These are phyloP conservation scores for Aspergillus sergii DNA, from an alignment of 2,329 filamentous ascomycete species.

Conservation along the genomic window DNA sequence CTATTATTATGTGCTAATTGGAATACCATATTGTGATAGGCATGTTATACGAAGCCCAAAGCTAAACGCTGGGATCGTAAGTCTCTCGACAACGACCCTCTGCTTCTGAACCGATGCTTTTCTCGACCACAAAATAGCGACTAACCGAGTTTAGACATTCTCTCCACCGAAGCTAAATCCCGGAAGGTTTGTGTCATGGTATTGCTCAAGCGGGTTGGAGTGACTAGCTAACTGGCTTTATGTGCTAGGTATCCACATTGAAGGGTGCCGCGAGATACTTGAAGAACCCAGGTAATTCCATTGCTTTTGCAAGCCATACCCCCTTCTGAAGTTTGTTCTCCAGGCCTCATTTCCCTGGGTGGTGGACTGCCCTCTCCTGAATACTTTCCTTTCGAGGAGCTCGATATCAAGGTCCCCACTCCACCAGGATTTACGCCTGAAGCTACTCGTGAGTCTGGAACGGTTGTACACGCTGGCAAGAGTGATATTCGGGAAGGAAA, in stretches of 20 bases:
- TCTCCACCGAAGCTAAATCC: slow-evolving; percentile 64
- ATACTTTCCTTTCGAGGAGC: slow-evolving; percentile 86
- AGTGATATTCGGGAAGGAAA: slow-evolving; percentile 73
- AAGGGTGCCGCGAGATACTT: slow-evolving; percentile 81
- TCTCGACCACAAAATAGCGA: neutral
- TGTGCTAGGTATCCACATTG: slow-evolving; percentile 65
- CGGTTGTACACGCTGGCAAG: slow-evolving; percentile 71
- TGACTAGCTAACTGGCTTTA: slow-evolving; percentile 11
- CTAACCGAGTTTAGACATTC: slow-evolving; percentile 45
- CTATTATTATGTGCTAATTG: slow-evolving; percentile 10
- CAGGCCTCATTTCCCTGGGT: slow-evolving; percentile 81
- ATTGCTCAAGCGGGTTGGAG: neutral
- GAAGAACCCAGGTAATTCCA: slow-evolving; percentile 64
- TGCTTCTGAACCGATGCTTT: neutral
- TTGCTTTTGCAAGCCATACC: neutral
- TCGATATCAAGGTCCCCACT: slow-evolving; percentile 73
- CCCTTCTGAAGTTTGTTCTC: neutral
- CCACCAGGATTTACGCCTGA: slow-evolving; percentile 71
- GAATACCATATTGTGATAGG: slow-evolving; percentile 28
- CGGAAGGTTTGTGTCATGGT: slow-evolving; percentile 38
- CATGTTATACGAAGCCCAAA: slow-evolving; percentile 64
- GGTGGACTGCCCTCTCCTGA: slow-evolving; percentile 86
- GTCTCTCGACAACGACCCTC: slow-evolving; percentile 41
- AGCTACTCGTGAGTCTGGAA: slow-evolving; percentile 63
- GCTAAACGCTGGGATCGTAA: slow-evolving; percentile 84